Evolutionary conservation across 1,284 basidiomycete species (phyloP), one percentile per base, ranked within the genome.

Genomic region (Cutaneotrichosporon arboriforme): DNA sequence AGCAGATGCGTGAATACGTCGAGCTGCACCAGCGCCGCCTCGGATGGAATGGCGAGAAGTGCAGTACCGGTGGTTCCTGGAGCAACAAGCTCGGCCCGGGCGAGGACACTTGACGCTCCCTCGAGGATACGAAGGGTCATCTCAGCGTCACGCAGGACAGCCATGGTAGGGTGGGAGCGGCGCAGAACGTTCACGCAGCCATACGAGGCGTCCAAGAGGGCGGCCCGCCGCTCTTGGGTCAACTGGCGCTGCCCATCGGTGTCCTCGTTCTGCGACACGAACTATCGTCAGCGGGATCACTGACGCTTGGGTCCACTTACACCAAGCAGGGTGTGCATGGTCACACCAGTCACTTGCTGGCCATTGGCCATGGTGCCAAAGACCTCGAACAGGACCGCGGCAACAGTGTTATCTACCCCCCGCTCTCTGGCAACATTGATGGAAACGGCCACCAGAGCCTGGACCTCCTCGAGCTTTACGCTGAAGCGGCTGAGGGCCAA

Each of bases 1-100:
- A 71, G 60, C 18, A 73, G 33, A 46, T 55, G 65, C 5, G 58
- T 52, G 50, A 67, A 66, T 5, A 67, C 41, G 18, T 59, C 55
- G 20, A 71, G 47, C 46, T 68, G 68, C 1, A 46, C 45, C 0
- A 49, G 41, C 1, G 54, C 50, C 21, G 66, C 60, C 42, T 68
- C 59, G 4, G 42, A 34, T 1, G 57, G 55, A 9, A 67, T 40
- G 9, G 52, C 42, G 8, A 17, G 18, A 14, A 71, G 46, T 31
- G 55, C 46, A 1, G 34, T 23, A 3, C 58, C 55, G 2, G 65
- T 51, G 9, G 54, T 59, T 2, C 68, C 69, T 4, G 57, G 48
- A 1, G 48, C 38, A 1, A 46, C 35, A 9, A 50, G 47, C 31
- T 70, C 70, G 8, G 64, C 61, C 10, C 52, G 52, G 10, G 70